Conservation (phyloP, 805 yeast species). For the Komagataella pseudopastoris region DNA sequence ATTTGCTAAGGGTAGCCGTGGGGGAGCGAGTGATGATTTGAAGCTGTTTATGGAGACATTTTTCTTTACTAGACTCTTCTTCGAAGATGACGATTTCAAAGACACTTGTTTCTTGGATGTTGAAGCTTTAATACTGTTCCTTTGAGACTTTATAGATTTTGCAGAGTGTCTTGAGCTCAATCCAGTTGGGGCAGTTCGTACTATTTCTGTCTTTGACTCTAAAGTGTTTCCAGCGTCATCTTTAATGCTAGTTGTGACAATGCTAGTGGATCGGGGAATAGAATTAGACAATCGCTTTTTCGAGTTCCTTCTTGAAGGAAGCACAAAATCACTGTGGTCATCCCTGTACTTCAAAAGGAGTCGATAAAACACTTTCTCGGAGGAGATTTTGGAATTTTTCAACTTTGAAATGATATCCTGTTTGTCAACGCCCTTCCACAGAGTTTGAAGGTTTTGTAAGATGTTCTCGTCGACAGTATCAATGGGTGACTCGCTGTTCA, state of each 20-base stretch:
- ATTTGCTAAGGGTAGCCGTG: not conserved
- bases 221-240: slow-evolving; percentile 18
- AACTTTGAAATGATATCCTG: slow-evolving; percentile 15
- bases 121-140: slow-evolving; percentile 28
- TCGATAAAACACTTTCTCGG: slow-evolving; percentile 23
- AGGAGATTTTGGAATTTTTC: slow-evolving; percentile 10
- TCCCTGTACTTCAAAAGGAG: slow-evolving; percentile 18
- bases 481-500: slow-evolving; percentile 3
- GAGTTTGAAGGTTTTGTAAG: slow-evolving; percentile 36
- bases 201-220: slow-evolving; percentile 15
- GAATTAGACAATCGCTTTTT: not conserved
- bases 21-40: not conserved
- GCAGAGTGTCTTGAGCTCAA: not conserved
- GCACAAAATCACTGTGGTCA: slow-evolving; percentile 10
- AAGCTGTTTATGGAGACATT: not conserved
- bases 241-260: slow-evolving; percentile 18
- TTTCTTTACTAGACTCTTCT: not conserved
- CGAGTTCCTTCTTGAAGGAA: not conserved
- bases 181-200: slow-evolving; percentile 11
- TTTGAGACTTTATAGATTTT: slow-evolving; percentile 13
- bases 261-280: slow-evolving; percentile 16
- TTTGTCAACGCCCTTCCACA: slow-evolving; percentile 41
- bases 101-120: slow-evolving; percentile 37
- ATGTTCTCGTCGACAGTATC: slow-evolving; percentile 31
- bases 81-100: slow-evolving; percentile 13